Percentiles rank a stretch among this genome's conserved stretches.
phyloP scores from a whole-genome alignment of 371 early-diverging fungal genomes.

The Capillidium heterosporum region DNA sequence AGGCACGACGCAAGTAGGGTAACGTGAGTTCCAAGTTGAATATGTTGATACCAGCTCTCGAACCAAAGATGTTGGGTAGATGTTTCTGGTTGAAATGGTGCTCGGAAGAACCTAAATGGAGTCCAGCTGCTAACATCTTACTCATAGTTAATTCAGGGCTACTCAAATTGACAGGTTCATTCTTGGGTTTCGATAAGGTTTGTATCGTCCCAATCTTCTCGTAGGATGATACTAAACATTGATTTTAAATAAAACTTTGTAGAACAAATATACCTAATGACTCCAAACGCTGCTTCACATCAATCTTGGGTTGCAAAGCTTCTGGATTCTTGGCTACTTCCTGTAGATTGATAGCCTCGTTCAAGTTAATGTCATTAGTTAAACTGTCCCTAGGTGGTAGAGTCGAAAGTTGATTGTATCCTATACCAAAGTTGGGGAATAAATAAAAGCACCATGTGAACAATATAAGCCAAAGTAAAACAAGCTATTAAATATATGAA shows the following conservation, averaged over 20 bases:
- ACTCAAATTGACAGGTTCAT: slow-evolving; percentile 3
- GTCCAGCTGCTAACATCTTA: slow-evolving; percentile 61
- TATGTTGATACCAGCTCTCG: slow-evolving; percentile 78
- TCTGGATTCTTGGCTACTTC: too few relatives aligned
- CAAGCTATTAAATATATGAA: too few relatives aligned
- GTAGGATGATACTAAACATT: neutral
- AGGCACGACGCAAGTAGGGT: slow-evolving; percentile 68
- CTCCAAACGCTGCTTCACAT: too few relatives aligned
- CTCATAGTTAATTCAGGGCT: slow-evolving; percentile 38
- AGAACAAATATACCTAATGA: too few relatives aligned
- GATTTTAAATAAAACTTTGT: neutral
- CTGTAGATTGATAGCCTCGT: too few relatives aligned
- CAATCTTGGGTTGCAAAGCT: too few relatives aligned
- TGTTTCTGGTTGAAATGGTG: slow-evolving; percentile 64
- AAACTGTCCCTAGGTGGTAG: too few relatives aligned
- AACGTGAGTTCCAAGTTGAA: slow-evolving; percentile 90
- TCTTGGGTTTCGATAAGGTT: neutral
- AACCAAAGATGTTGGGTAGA: slow-evolving; percentile 75
- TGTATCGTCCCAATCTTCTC: slow-evolving; percentile 3
- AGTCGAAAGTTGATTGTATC: too few relatives aligned
- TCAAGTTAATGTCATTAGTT: too few relatives aligned
- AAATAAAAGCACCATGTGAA: too few relatives aligned
- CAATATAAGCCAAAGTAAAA: too few relatives aligned
- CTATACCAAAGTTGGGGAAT: too few relatives aligned
- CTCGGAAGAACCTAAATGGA: slow-evolving; percentile 80